These are phyloP conservation scores for Scheffersomyces lignosus DNA, from an alignment of 805 yeast genomes.

Conservation along the genomic window DNA sequence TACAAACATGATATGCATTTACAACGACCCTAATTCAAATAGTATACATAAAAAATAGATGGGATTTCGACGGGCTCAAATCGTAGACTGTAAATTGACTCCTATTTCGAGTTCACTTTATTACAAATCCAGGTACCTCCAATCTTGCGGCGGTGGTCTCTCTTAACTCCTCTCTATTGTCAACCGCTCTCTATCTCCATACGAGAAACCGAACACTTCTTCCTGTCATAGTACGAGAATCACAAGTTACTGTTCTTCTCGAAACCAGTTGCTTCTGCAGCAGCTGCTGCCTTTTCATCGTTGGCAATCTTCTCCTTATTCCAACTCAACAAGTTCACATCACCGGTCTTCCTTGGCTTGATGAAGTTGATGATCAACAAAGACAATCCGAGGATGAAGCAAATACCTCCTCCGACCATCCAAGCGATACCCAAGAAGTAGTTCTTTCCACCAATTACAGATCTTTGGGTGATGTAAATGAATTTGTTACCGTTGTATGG, in stretches of 20 bases:
- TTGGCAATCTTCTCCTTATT: constrained; percentile 43
- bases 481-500: constrained; percentile 68
- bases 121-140: too few species aligned
- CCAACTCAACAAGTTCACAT: constrained; percentile 72
- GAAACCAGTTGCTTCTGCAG: constrained; percentile 1
- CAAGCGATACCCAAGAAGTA: constrained; percentile 69
- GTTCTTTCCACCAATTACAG: constrained; percentile 77
- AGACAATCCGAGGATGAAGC: constrained; percentile 55
- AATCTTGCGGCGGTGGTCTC: too few species aligned
- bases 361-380: constrained; percentile 57
- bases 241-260: background rate
- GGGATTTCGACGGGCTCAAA: too few species aligned
- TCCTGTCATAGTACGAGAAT: background rate
- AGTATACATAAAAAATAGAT: too few species aligned
- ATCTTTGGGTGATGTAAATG: constrained; percentile 65
- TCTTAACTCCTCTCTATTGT: too few species aligned
- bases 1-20: too few species aligned
- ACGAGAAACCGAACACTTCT: too few species aligned
- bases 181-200: too few species aligned
- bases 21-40: too few species aligned
- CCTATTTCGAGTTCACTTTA: too few species aligned
- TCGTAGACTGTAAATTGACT: too few species aligned
- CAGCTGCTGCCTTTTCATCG: constrained; percentile 12
- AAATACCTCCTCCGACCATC: constrained; percentile 73
- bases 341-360: constrained; percentile 72